Evolutionary conservation across 345 rosid species (phyloP).

Genomic region (Eucalyptus regnans): DNA sequence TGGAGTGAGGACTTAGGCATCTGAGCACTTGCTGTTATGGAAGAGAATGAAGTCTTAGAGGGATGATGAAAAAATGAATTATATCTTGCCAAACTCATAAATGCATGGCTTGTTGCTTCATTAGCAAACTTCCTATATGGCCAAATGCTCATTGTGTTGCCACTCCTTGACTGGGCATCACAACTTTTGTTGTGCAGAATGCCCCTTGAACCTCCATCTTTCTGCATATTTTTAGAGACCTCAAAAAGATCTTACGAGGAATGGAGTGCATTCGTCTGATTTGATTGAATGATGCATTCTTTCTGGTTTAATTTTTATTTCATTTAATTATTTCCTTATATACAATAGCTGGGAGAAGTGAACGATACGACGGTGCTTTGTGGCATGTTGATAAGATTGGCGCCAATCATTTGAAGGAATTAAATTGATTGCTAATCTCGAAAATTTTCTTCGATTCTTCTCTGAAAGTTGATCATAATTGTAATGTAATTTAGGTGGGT

Average conservation of each 20-base stretch:
- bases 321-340: background rate
- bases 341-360: background rate
- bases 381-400: background rate
- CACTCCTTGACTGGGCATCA: background rate
- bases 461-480: background rate
- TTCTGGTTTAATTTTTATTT: background rate
- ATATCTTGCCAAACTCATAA: background rate
- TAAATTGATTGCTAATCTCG: background rate
- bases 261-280: background rate
- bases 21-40: background rate
- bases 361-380: background rate
- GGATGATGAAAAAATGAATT: background rate
- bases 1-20: background rate
- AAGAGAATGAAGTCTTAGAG: background rate
- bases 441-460: background rate
- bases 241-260: background rate
- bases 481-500: background rate
- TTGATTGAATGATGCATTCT: background rate
- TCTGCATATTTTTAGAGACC: background rate
- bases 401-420: background rate
- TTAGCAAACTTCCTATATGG: background rate
- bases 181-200: background rate
- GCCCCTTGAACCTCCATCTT: background rate
- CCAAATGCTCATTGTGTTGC: background rate
- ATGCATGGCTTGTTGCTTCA: background rate